Evolutionary conservation across 768 basidiomycete genomes (phyloP), one percentile per base, ranked within the genome.

Genomic region (Clitopilus hobsonii): DNA sequence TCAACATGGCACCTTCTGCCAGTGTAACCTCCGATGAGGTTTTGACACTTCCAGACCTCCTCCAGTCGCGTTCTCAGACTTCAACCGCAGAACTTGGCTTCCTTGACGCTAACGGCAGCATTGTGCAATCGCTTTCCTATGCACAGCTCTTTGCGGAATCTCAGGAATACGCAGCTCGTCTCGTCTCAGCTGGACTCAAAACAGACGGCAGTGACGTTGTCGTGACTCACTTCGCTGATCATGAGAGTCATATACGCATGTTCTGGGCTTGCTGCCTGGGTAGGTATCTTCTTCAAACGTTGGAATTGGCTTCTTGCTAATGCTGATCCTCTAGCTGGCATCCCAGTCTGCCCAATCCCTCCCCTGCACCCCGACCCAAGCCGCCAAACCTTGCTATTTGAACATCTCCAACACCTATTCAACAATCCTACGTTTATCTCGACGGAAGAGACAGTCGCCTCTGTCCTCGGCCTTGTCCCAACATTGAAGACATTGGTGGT

Each of bases 201-300:
- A 58, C 60, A 23, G 59, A 54, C 24, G 56, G 53, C 10, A 60
- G 54, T 11, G 61, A 69, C 53, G 58, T 66, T 51, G 65, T 69
- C 13, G 56, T 69, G 23, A 58, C 65, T 29, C 58, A 60, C 49
- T 68, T 71, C 51, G 50, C 61, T 18, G 66, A 68, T 59, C 67
- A 69, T 49, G 62, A 67, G 36, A 66, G 55, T 26, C 65, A 69
- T 47, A 65, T 69, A 36, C 61, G 58, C 14, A 58, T 64, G 0
- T 71, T 71, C 56, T 71, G 69, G 69, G 68, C 66, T n/a, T 71
- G 68, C 56, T 66, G 65, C 49, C 58, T 71, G 29, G 60, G 63
- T 63, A 47, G 25, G 59, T 38, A 22, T 38, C 14, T 25, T n/a
- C 14, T 30, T 18, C 11, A 51, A 22, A 23, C 8, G 29, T 48